Conservation (phyloP, 768 basidiomycete species). For the Trametopsis cervina region DNA sequence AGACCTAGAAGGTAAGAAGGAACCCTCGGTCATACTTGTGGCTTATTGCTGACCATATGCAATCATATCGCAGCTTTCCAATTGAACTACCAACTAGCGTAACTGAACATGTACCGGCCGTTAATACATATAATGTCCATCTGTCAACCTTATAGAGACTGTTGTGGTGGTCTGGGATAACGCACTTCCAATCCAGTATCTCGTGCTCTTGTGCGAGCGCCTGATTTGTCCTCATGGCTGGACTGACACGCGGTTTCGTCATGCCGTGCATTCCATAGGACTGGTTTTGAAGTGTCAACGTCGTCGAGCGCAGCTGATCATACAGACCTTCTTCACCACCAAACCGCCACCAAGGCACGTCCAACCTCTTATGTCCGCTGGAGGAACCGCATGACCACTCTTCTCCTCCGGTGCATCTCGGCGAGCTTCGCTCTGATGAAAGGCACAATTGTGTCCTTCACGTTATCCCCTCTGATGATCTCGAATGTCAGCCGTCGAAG, state of each 20-base stretch:
- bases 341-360: neutral
- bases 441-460: neutral
- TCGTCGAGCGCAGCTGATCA: too few species aligned
- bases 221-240: too few species aligned
- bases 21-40: too few species aligned
- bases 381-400: neutral
- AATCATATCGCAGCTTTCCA: slow-evolving; percentile 6
- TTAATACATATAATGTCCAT: neutral
- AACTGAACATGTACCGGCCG: neutral
- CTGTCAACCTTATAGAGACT: too few species aligned
- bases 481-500: slow-evolving; percentile 10
- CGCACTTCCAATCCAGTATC: too few species aligned
- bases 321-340: neutral
- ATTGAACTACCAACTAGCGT: slow-evolving; percentile 5
- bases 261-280: too few species aligned
- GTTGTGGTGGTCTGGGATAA: too few species aligned
- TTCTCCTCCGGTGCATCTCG: neutral
- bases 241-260: neutral
- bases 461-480: slow-evolving; percentile 1
- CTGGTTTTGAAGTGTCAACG: too few species aligned
- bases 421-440: neutral
- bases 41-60: too few species aligned
- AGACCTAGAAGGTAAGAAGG: slow-evolving; percentile 59
- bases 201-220: too few species aligned
- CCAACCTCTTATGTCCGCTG: neutral